Percentiles rank a stretch among this genome's conserved stretches.
Evolutionary conservation across 495 filamentous ascomycete genomes (phyloP).

Genomic region (Opeltia flavorubescens): DNA sequence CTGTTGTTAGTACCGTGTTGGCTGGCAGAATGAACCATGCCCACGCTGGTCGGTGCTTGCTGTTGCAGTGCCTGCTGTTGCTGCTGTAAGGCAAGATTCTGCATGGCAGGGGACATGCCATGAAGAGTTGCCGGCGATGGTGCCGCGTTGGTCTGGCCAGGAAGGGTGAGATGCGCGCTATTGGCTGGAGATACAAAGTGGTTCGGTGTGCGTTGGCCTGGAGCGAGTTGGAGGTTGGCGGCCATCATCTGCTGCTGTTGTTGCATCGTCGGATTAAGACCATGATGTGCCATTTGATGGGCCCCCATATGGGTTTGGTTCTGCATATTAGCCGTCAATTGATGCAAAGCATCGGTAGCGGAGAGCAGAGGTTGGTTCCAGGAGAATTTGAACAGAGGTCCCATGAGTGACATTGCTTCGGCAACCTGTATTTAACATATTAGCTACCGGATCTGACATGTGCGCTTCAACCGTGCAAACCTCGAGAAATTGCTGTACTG

Average conservation of each 20-base stretch:
- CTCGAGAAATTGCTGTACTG: conserved; percentile 56
- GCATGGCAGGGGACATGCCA: conserved; percentile 13
- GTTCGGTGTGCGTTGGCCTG: conserved; percentile 17
- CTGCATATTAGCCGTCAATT: conserved; percentile 36
- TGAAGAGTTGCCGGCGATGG: conserved; percentile 24
- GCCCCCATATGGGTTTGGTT: conserved; percentile 19
- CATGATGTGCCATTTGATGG: neutral
- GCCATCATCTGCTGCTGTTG: conserved; percentile 21
- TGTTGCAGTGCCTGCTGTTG: conserved; percentile 21
- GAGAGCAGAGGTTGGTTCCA: conserved; percentile 41
- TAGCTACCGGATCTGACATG: conserved; percentile 4
- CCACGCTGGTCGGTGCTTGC: conserved; percentile 20
- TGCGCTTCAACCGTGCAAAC: conserved; percentile 23
- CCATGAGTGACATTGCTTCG: conserved; percentile 65
- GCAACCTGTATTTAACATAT: conserved; percentile 36
- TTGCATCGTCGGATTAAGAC: conserved; percentile 20
- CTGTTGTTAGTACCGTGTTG: conserved; percentile 50
- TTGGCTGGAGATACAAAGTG: conserved; percentile 37
- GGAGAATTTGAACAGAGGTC: conserved; percentile 47
- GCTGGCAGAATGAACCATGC: conserved; percentile 59
- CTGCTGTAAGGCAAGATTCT: conserved; percentile 27
- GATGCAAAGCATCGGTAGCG: conserved; percentile 46
- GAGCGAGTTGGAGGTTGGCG: conserved; percentile 9
- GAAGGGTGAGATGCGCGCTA: conserved; percentile 34
- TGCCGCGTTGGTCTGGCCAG: conserved; percentile 29